These are phyloP conservation scores for Ganoderma sinense DNA, from an alignment of 1,284 basidiomycete genomes.

Conservation along the genomic window DNA sequence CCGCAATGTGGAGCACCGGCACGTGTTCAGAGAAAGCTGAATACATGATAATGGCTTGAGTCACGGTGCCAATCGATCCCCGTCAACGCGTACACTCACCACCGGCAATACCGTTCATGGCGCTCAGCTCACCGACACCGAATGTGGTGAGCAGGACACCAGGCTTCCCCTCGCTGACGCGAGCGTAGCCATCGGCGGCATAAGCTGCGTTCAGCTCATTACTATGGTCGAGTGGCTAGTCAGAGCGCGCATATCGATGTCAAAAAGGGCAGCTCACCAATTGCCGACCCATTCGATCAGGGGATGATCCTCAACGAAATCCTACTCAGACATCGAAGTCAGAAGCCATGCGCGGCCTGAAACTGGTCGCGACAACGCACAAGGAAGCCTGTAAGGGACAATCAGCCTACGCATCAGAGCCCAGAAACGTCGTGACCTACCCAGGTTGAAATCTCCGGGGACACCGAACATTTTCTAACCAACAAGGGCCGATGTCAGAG, in stretches of 20 bases:
- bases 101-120: slow-evolving; percentile 83
- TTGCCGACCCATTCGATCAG: slow-evolving; percentile 91
- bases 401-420: not conserved
- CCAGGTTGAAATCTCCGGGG: slow-evolving; percentile 94
- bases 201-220: slow-evolving; percentile 91
- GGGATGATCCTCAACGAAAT: slow-evolving; percentile 86
- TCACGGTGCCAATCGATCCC: not conserved
- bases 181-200: slow-evolving; percentile 94
- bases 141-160: slow-evolving; percentile 88
- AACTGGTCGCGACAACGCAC: slow-evolving; percentile 44
- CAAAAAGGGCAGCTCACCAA: slow-evolving; percentile 55
- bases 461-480: slow-evolving; percentile 82
- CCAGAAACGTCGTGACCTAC: slow-evolving; percentile 34
- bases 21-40: slow-evolving; percentile 88
- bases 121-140: slow-evolving; percentile 90
- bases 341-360: not conserved
- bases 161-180: slow-evolving; percentile 78
- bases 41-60: not conserved
- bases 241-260: not conserved
- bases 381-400: slow-evolving; percentile 51
- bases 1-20: slow-evolving; percentile 92
- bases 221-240: slow-evolving; percentile 44
- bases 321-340: slow-evolving; percentile 48
- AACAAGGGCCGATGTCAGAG: not conserved
- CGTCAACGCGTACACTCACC: slow-evolving; percentile 43